Base-by-base conservation (phyloP, 179 eudicot genomes). In the Camellia oleifera region DNA sequence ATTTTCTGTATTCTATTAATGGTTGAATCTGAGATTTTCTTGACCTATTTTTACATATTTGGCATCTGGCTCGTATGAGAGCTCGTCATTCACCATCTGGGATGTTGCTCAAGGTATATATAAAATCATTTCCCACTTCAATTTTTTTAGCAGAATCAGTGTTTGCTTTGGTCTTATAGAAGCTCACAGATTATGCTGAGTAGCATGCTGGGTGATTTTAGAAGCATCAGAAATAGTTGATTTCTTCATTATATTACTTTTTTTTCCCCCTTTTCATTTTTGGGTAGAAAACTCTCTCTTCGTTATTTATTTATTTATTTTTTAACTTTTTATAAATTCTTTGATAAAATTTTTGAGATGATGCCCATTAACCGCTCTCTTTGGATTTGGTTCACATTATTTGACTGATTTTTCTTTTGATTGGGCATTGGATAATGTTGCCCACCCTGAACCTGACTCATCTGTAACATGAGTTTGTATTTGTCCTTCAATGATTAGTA, bases 11-110 rank as follows among this genome's bases (percentile, higher is more conserved):
- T 12, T 63, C 64, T 80, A 10, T 74, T 57, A 40, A 20, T 44
- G 75, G 52, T 10, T 76, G 44, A 68, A 48, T 67, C 12, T 48
- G 77, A 68, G 66, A 17, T 84, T 85, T 88, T 87, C 97, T 92
- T 91, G 89, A 94, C 95, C 62, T 53, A 9, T 77, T 64, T 80
- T 74, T 65, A 96, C 99, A 85, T 96, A 90, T 89, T 84, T 96
- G 87, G 98, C 98, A 50, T 90, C 99, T 69, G 99, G 93, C 48
- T 96, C 99, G 6, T 96, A 84, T 78, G 97, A 96, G 90, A 92
- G 91, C 81, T 88, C 98, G 76, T 93, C 97, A 50, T 96, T 96
- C 80, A 94, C 93, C 81, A 87, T 96, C 78, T 94, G 98, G 99
- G 99, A 96, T 88, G 98, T 92, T 83, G 89, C 99, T 73, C 97